Base-by-base conservation (phyloP, 176 grass and related monocot species). In the Melocanna baccifera region DNA sequence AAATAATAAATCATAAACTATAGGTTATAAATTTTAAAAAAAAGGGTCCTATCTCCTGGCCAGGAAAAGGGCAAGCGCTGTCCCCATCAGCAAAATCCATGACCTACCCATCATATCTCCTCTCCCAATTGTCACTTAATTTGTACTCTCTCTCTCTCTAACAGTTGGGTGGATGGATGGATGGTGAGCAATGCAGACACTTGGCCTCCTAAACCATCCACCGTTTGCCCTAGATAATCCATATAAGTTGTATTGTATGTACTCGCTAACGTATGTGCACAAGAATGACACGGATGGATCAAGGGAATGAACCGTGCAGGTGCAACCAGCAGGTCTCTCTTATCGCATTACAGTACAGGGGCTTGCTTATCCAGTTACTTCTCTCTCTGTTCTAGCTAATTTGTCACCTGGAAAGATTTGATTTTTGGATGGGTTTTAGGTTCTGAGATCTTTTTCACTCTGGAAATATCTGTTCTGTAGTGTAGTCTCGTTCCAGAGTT, bases 191-290 rank as follows among this genome's bases (percentile, higher is more conserved):
- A 69, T 14, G 67, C 15, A 39, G 68, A 83, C 89, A 79, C 89
- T 86, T 83, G 89, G 89, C 81, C 80, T 56, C 23, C 53, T 79
- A 23, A 8, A 41, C 61, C 84, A 87, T 90, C 88, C 75, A 83
- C 74, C 80, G 61, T 90, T 75, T 32, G 41, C 32, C 62, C 47
- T 37, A 71, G 82, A 85, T 81, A 81, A 81, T 51, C 51, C 12
- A 4, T 10, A 42, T 23, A 50, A 7, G 0, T 12, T 50, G 29
- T 25, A 19, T 22, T 8, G 5, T 9, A 0, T 77, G 32, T 6
- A 14, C 12, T 55, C 6, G 30, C 29, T 19, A 63, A 30, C 30
- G 34, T 70, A 48, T 69, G 48, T 32, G 67, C 56, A 47, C 46
- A 23, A 65, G 26, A 50, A 20, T 15, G 22, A 32, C 65, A 88